phyloP scores from a whole-genome alignment of 2,329 filamentous ascomycete species.

The Xylariaceae sp. region DNA sequence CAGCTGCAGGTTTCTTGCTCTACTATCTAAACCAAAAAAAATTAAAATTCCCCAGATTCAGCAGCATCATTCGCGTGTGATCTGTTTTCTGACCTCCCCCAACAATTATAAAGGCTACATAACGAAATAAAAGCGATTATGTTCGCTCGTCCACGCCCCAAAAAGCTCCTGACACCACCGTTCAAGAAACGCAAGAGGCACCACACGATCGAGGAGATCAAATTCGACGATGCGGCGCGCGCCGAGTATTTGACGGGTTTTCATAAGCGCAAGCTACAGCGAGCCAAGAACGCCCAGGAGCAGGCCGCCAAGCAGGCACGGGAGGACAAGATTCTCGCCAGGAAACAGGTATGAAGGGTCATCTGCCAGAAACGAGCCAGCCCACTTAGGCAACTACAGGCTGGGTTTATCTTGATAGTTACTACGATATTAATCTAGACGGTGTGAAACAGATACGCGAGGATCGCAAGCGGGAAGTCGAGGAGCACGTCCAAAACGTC shows the following conservation, averaged over 20 bases:
- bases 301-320: slow-evolving; percentile 77
- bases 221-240: slow-evolving; percentile 80
- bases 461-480: slow-evolving; percentile 79
- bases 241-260: slow-evolving; percentile 93
- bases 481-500: slow-evolving; percentile 80
- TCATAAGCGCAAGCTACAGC: slow-evolving; percentile 90
- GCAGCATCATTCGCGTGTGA: too few relatives aligned
- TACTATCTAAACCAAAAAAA: too few relatives aligned
- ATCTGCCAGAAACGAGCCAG: too few relatives aligned
- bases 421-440: background rate
- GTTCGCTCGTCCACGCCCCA: slow-evolving; percentile 65
- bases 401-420: too few relatives aligned
- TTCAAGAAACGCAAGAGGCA: slow-evolving; percentile 71
- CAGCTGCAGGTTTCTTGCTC: too few relatives aligned
- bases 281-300: slow-evolving; percentile 85
- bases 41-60: too few relatives aligned
- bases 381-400: too few relatives aligned
- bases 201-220: slow-evolving; percentile 76
- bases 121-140: slow-evolving; percentile 41
- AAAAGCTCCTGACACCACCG: slow-evolving; percentile 65
- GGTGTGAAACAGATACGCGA: slow-evolving; percentile 71
- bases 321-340: slow-evolving; percentile 74
- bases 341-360: slow-evolving; percentile 79
- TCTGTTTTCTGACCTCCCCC: too few relatives aligned
- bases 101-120: too few relatives aligned